Evolutionary conservation across 305 asterid species (phyloP), one percentile per base, ranked within the genome.

Genomic region (Withania somnifera): DNA sequence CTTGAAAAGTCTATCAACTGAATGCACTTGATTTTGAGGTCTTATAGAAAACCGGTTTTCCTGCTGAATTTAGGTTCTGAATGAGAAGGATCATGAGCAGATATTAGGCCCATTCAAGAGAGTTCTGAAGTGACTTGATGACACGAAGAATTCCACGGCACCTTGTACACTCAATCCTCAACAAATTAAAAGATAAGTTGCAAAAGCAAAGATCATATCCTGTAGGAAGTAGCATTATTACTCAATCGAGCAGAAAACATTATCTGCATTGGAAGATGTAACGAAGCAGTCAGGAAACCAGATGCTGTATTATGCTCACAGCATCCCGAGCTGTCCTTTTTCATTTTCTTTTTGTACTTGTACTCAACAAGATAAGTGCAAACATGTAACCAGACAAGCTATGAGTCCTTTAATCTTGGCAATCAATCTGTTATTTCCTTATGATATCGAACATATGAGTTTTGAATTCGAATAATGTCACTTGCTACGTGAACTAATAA

Each of bases 71-170:
- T 78, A 95, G 98, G 54, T 88, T 32, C 88, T 84, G 82, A 90
- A 87, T 47, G 93, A 91, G 82, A 82, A 83, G 36, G 90, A 91
- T 7, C 86, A 84, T 4, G 88, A 84, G 0, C 91, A 92, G 28
- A 83, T 95, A 80, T 68, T 93, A 40, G 84, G 91, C 42, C 95
- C 97, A 51, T 87, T 88, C 88, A 84, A 84, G 83, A 91, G 82
- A 88, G 84, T 93, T 77, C 52, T 84, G 89, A 88, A 88, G 87
- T 95, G 98, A 97, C 80, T 95, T 15, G 90, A 92, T 15, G 92
- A 90, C 53, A 89, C 91, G 14, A 91, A 85, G 88, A 85, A 82
- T 30, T 98, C 92, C 71, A 89, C 89, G 6, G 87, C 83, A 3
- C 98, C 98, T 84, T 87, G 75, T 92, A 7, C 92, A 90, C 47